Base-by-base conservation (phyloP, 441 rosid genomes). In the Raphanus hybrid region DNA sequence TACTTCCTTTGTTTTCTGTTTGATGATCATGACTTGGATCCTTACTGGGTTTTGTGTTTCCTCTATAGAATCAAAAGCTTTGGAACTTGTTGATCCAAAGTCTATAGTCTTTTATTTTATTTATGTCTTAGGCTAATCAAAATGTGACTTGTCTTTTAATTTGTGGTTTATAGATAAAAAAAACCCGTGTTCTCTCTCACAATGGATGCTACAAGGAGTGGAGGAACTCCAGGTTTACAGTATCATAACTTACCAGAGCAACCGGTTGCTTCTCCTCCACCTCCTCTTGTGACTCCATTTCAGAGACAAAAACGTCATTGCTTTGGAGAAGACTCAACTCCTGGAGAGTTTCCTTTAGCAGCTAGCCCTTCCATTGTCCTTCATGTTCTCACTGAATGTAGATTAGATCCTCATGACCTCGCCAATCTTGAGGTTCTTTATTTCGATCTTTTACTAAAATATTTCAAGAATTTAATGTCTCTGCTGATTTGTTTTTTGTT, bases 331-430 rank as follows among this genome's bases (percentile, higher is more conserved):
- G 90, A 92, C 77, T 84, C 92, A 14, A 75, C 78, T 48, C 97
- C 98, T 20, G 99, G 99, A 82, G 99, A 93, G 63, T 96, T 96
- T 80, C 99, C 99, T 11, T 84, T 96, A 78, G 96, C 99, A 78
- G 90, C 97, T 18, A 93, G 68, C 74, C 99, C 99, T 37, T 93
- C 97, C 67, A 89, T 96, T 76, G 91, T 93, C 26, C 98, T 96
- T 69, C 96, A 96, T 80, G 93, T 96, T 75, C 97, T 96, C 27
- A 93, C 99, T 3, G 82, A 96, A 3, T 91, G 96, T 80, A 88
- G 82, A 77, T 89, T 96, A 82, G 95, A 86, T 71, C 96, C 99
- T 61, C 97, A 89, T 69, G 99, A 96, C 81, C 98, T 96, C 58
- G 99, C 97, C 4, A 96, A 87, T 77, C 87, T 96, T 0, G 61